Evolutionary conservation across 2,329 filamentous ascomycete genomes (phyloP), one percentile per base, ranked within the genome.

Genomic region (Colletotrichum tofieldiae): DNA sequence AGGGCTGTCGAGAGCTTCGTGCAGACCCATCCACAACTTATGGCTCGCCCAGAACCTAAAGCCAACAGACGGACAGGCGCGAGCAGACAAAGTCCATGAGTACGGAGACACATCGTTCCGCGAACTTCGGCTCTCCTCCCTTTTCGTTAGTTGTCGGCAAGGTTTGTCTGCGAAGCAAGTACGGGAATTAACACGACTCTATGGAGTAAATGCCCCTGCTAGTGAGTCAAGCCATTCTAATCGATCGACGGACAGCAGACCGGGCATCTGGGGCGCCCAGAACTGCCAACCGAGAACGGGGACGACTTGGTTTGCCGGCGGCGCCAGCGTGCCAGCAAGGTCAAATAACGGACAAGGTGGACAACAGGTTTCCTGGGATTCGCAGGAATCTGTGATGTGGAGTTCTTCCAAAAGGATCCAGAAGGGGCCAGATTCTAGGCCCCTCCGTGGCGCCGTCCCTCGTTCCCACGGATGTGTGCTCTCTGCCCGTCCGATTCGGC

Each of bases 401-500:
- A 29, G 47, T 26, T 63, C 14, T 18, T 7, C 12, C 55, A 58
- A 58, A 58, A 58, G 14, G 32, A 35, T 35, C 41, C 41, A 35
- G 41, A 61, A 49, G 43, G 41, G 41, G 35, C 32, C n/a, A 12
- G 23, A 26, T 51, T 64, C 61, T 55, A 43, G 61, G 45, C 49
- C 60, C 41, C 35, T 41, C 2, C 18, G 26, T 55, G 26, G 61
- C 45, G 45, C 45, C 8, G 26, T 49, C 20, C 20, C 47, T 51
- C 14, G 35, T 52, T 29, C 47, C 23, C 45, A 63, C 47, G 20
- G 45, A 56, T 39, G 47, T 39, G 47, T 41, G 45, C n/a, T 32
- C 29, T 39, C 45, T 52, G 47, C 45, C 35, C 32, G 52, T 72
- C 69, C 47, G 54, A 72, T 72, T 72, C 65, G 65, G 65, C 47